Evolutionary conservation across 495 filamentous ascomycete genomes (phyloP).

Genomic region (Neurospora sp.): DNA sequence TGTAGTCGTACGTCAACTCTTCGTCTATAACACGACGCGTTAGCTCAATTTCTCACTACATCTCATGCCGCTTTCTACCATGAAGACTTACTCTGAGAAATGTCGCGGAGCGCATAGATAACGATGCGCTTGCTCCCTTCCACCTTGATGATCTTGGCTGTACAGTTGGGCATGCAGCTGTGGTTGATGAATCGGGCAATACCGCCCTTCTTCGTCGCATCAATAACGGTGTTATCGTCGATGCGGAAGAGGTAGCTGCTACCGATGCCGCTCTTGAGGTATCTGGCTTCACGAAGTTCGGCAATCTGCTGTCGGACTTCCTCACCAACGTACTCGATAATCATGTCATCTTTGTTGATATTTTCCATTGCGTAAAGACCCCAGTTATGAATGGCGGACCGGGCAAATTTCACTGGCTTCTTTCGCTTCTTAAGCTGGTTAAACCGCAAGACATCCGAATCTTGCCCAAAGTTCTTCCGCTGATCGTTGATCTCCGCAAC

Average conservation of each 20-base stretch:
- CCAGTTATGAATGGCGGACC: slow-evolving; percentile 98
- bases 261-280: slow-evolving; percentile 92
- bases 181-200: slow-evolving; percentile 99
- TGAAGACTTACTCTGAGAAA: slow-evolving; percentile 70
- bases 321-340: slow-evolving; percentile 99
- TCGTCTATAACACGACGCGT: slow-evolving; percentile 58
- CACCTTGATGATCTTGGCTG: slow-evolving; percentile 98
- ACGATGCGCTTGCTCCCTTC: slow-evolving; percentile 99
- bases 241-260: slow-evolving; percentile 97
- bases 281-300: slow-evolving; percentile 82
- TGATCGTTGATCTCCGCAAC: slow-evolving; percentile 92
- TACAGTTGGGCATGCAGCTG: slow-evolving; percentile 95
- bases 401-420: slow-evolving; percentile 96
- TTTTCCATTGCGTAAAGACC: slow-evolving; percentile 96
- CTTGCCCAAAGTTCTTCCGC: slow-evolving; percentile 74
- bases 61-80: neutral
- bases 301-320: slow-evolving; percentile 94
- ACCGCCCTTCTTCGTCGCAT: slow-evolving; percentile 95
- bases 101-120: slow-evolving; percentile 94
- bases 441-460: slow-evolving; percentile 85
- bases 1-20: slow-evolving; percentile 99
- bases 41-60: slow-evolving; percentile 23
- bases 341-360: slow-evolving; percentile 97
- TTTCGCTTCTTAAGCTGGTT: slow-evolving; percentile 99
- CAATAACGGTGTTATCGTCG: slow-evolving; percentile 93